Base-by-base conservation (phyloP, 2,329 filamentous ascomycete genomes). In the Calonectria montana region DNA sequence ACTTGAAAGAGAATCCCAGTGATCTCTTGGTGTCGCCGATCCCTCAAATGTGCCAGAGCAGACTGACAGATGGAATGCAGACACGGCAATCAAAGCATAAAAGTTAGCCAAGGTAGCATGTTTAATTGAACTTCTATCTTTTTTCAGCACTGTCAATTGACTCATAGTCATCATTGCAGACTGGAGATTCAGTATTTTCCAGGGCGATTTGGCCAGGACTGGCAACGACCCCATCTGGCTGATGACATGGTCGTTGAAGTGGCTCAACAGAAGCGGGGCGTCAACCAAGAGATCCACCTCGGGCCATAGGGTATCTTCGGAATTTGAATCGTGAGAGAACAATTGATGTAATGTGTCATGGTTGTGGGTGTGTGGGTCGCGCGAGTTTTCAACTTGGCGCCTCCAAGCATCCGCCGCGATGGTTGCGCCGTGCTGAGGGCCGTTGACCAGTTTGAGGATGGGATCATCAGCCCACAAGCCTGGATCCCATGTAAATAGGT, bases 171-270 rank as follows among this genome's bases (percentile, higher is more conserved):
- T 76, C 21, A 76, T 64, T 0, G 75, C 75, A 0, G 74, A 77
- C 0, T 75, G 75, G n/a, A 76, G 73, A 4, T 77, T 74, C 0
- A 77, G 64, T 1, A 73, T 77, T 4, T 53, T 74, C 75, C 75
- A 77, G 1, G 75, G 74, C 1, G 75, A 77, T 4, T 77, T 77
- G 23, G 77, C 75, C 12, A 76, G 77, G 9, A 77, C 77, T 1
- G 75, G 75, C 0, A 77, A 45, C 12, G 75, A 77, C 0, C 75
- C 75, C 75, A 77, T 77, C 6, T 77, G 75, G 10, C 64, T 73
- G 15, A 77, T 77, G 23, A 77, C 75, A 1, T 77, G 72, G 65
- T 77, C 65, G 47, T 77, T 77, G 25, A 77, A 77, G n/a, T 77
- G 75, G 4, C 69, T 71, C 0, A 77, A 16, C 1, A 77, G 55